Base-by-base conservation (phyloP, 495 filamentous ascomycete genomes). In the Articulospora tetracladia region DNA sequence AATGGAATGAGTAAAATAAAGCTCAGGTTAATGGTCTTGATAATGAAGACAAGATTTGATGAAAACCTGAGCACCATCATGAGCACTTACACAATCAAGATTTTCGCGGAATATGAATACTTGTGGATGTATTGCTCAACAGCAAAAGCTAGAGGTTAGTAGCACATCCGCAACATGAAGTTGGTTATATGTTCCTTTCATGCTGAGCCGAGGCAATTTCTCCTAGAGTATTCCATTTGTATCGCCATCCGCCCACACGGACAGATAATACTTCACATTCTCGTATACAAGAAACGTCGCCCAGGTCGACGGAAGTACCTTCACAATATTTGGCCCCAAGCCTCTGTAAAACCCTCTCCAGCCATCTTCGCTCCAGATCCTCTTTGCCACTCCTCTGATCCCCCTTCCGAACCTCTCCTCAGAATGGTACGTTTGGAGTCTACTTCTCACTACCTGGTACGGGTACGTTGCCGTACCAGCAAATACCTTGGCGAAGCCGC, bases 251-350 rank as follows among this genome's bases (percentile, higher is more conserved):
- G 17, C 34, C 58, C 58, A 64, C 8, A 41, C 19, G 24, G 85
- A 84, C 24, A 90, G 68, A 70, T 86, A 86, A 59, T 76, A 78
- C 75, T 85, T 93, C 56, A 85, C 87, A 74, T 98, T 98, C 77
- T 98, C 94, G 74, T 98, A 98, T 49, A 97, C 92, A 66, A 98
- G 72, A 70, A 98, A 97, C n/a, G 93, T 98, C 44, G 97, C 90
- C 84, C 94, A 96, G 15, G 93, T 98, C 54, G 91, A 91, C 15
- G 94, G 94, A 69, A 98, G 70, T 48, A 98, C 94, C 57, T 93
- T 83, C 57, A 96, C 74, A 41, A 96, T 77, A 61, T 94, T 96
- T 6, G 93, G 92, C 34, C 90, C 85, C 55, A 98, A 79, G 3
- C 94, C 94, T 68, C 91, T 92, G 76, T 98, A 99, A 68, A 97